Evolutionary conservation across 2,329 filamentous ascomycete genomes (phyloP), one percentile per base, ranked within the genome.

Genomic region (Aspergillus sp.): DNA sequence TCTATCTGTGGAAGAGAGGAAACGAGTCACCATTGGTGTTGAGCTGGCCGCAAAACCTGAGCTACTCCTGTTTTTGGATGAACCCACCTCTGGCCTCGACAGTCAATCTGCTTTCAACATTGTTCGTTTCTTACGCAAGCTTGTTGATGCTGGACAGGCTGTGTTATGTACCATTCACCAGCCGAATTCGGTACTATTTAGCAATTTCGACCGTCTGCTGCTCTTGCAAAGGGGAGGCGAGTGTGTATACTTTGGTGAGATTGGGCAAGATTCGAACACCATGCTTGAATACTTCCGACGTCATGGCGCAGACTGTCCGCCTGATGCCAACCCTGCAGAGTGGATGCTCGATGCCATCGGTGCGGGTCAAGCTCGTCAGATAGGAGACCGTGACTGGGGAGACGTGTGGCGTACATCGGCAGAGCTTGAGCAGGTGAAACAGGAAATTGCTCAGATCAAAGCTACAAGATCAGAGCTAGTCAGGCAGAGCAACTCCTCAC

Each of bases 331-430:
- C 33, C 75, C 76, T 0, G 77, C 77, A 0, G 78, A 80, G 33
- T 67, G 58, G 56, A 66, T 68, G 60, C 58, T 68, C 2, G 65
- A 68, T 59, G 86, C 86, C 5, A 85, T 91, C 33, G 87, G 88
- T 42, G 86, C 87, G 26, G 86, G 86, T 8, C 85, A 83, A 50
- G 71, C 81, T 8, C 78, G 86, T 12, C 83, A 86, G 4, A 78
- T 90, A 37, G 87, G 87, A 27, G 76, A 82, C 61, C 77, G 78
- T 37, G 86, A 93, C 67, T 93, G 88, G 88, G 83, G 79, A 8
- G 85, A 90, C 49, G 78, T 90, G 46, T 94, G 88, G 88, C 73
- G 71, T 2, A 82, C 85, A 12, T 88, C 83, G 19, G 76, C 83
- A 2, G 87, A 93, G 60, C 75, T 88, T 29, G 79, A 78, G 9